These are phyloP conservation scores for Solanum commersonii DNA, from an alignment of 257 asterid genomes.

Conservation along the genomic window DNA sequence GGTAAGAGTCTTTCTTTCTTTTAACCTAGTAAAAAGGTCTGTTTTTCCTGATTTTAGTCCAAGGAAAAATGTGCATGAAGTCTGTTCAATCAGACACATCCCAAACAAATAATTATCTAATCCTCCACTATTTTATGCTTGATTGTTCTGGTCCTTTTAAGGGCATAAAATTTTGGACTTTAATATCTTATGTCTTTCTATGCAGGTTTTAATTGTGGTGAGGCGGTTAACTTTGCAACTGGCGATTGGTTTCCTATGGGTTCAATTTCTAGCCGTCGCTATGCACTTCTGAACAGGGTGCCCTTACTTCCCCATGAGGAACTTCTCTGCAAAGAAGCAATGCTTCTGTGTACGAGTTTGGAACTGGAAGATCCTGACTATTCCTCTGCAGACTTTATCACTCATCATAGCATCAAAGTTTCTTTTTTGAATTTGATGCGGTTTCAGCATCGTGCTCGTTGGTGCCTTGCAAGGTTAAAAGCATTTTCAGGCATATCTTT, in stretches of 20 bases:
- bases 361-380: constrained; percentile 36
- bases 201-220: constrained; percentile 97
- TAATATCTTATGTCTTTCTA: not conserved
- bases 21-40: not conserved
- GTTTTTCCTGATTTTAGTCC: not conserved
- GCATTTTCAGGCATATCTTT: constrained; percentile 37
- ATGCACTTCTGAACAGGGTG: constrained; percentile 68
- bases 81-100: not conserved
- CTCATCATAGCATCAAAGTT: constrained; percentile 41
- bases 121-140: not conserved
- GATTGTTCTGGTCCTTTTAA: not conserved
- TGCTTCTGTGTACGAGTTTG: constrained; percentile 33
- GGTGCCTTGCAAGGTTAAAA: constrained; percentile 56
- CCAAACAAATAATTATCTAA: not conserved
- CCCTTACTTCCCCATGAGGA: constrained; percentile 97
- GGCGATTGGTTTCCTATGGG: constrained; percentile 98
- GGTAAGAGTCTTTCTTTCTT: constrained; percentile 32
- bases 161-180: not conserved
- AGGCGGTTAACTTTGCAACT: constrained; percentile 92
- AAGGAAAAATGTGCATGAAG: not conserved
- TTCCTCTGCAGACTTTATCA: constrained; percentile 34
- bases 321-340: constrained; percentile 95
- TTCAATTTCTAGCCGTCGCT: constrained; percentile 81
- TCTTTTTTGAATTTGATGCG: constrained; percentile 71
- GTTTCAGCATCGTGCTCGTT: constrained; percentile 81